Conservation (phyloP, 371 early-diverging fungal genomes). For the Umbelopsis sp. region DNA sequence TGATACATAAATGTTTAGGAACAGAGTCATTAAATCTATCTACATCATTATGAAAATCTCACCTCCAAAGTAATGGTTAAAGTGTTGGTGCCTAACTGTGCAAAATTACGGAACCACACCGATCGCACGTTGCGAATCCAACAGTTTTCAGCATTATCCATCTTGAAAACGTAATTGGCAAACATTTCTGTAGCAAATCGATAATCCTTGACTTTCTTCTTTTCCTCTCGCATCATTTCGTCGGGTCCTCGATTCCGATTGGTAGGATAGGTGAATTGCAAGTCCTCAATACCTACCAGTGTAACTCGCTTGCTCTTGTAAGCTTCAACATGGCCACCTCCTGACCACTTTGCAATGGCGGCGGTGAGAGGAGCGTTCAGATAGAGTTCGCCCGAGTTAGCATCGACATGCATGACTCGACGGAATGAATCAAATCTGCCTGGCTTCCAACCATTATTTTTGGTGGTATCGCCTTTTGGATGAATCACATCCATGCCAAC, state of each 20-base stretch:
- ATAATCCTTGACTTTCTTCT: constrained; percentile 48
- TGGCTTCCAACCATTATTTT: constrained; percentile 45
- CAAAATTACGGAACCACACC: constrained; percentile 52
- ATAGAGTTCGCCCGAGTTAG: constrained; percentile 29
- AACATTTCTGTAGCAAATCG: constrained; percentile 54
- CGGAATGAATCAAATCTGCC: constrained; percentile 40
- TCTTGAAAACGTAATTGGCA: constrained; percentile 40
- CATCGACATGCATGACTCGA: constrained; percentile 24
- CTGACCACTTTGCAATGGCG: constrained; percentile 35
- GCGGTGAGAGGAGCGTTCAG: constrained; percentile 50
- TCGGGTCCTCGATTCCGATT: constrained; percentile 42
- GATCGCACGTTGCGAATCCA: constrained; percentile 43
- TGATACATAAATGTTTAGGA: not conserved
- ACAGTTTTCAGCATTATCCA: constrained; percentile 45
- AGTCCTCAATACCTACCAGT: constrained; percentile 40
- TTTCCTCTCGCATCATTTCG: constrained; percentile 43
- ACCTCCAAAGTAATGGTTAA: constrained; percentile 48
- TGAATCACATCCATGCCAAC: constrained; percentile 56
- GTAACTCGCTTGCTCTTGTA: constrained; percentile 40
- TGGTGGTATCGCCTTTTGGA: constrained; percentile 42
- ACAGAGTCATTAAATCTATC: no score
- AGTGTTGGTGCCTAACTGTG: constrained; percentile 36
- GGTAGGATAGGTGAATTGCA: constrained; percentile 43
- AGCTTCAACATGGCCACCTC: constrained; percentile 47
- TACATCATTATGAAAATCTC: not conserved